Conservation (phyloP, 163 green algal genomes). For the Smithsoniella earleae region DNA sequence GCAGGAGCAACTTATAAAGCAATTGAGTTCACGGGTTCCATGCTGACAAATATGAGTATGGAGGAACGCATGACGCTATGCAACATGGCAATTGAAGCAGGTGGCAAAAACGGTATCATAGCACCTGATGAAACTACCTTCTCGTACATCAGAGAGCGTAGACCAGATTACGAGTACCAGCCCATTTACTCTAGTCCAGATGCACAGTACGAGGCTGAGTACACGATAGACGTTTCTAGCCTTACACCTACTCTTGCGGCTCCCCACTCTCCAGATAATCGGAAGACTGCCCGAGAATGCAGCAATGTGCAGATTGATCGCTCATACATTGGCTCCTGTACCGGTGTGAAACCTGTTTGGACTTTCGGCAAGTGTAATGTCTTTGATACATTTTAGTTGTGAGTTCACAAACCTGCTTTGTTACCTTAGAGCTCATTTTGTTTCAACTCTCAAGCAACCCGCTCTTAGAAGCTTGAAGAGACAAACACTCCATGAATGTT, state of each 20-base stretch:
- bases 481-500: too few relatives aligned
- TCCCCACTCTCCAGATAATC: slow-evolving; percentile 91
- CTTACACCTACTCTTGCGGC: slow-evolving; percentile 87
- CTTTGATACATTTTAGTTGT: too few relatives aligned
- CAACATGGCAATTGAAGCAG: slow-evolving; percentile 97
- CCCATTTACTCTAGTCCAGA: slow-evolving; percentile 63
- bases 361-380: neutral
- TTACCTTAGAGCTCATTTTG: too few relatives aligned
- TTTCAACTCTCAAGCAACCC: neutral
- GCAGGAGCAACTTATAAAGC: slow-evolving; percentile 83
- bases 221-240: slow-evolving; percentile 85
- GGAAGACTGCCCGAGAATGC: slow-evolving; percentile 80
- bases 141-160: slow-evolving; percentile 76
- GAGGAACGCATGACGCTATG: slow-evolving; percentile 97
- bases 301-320: slow-evolving; percentile 82
- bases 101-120: slow-evolving; percentile 88
- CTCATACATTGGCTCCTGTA: slow-evolving; percentile 88
- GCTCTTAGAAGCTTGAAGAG: too few relatives aligned
- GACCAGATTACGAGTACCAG: slow-evolving; percentile 60
- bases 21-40: slow-evolving; percentile 86
- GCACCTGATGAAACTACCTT: slow-evolving; percentile 87
- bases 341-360: slow-evolving; percentile 41
- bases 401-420: too few relatives aligned
- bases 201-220: slow-evolving; percentile 50
- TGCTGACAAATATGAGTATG: slow-evolving; percentile 79